Evolutionary conservation across 2,329 filamentous ascomycete species (phyloP), one percentile per base, ranked within the genome.

Genomic region (Elsinoe arachidis): DNA sequence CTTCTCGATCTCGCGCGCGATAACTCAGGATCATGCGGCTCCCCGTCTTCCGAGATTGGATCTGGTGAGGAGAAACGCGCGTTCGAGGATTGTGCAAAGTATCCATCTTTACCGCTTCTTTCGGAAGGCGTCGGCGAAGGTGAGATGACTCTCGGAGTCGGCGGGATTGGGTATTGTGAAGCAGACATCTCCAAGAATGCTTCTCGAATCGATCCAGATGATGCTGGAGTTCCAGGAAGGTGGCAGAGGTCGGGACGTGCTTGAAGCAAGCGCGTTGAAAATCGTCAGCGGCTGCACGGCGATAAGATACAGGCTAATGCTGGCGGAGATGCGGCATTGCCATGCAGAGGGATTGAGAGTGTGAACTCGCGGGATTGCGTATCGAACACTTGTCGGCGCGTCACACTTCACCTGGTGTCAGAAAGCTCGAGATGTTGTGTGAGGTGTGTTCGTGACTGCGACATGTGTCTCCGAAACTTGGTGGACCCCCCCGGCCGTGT

Each of bases 101-200:
- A 85, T 60, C 80, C 79, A 68, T 85, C 74, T 62, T 68, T 72
- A 19, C 61, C 80, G 63, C 78, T 78, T 41, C 68, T 70, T 58
- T 85, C 83, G 19, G 83, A 85, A 1, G 83, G 83, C 1, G 87
- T 86, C 39, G 91, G 90, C 57, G 90, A 93, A 39, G 91, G 90
- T 11, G 90, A 95, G 64, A 93, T 95, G 64, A 96, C 88, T 67
- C 90, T 86, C 66, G 90, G 90, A 58, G 87, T 93, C 58, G 81
- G 80, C 58, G 91, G 90, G 58, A 93, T 77, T 64, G 77, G 75
- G 62, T 80, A 75, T 65, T 76, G 74, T 49, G 76, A 73, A 69
- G 80, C 80, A 44, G 71, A 64, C 59, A 70, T 67, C 65, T 75
- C 75, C 17, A 35, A n/a, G 2, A 34, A 14, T 11, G 14, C 34